Base-by-base conservation (phyloP, 768 basidiomycete genomes). In the Kwoniella mangroviensis region DNA sequence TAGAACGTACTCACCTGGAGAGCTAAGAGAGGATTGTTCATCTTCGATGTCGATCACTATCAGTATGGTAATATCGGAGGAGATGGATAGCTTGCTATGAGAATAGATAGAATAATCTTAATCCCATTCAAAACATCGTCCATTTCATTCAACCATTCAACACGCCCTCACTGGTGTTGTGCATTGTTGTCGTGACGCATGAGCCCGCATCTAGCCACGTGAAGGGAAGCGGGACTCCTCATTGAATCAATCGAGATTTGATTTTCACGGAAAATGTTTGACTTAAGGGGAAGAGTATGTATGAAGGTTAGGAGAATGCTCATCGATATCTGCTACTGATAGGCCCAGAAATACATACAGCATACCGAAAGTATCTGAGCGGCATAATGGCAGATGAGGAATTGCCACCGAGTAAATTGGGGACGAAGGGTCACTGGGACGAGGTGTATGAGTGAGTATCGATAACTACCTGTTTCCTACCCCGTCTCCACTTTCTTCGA, bases 341-440 rank as follows among this genome's bases (percentile, higher is more conserved):
- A 5, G 34, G 6, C 1, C 34, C 9, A 4, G 9, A 34, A 34
- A 5, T 7, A 34, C 34, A 26, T 26, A 26, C 4, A 34, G 34
- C 42, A 43, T 43, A 49, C 11, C 6, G 3, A 55, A 55, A 21
- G 3, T 12, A 1, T 1, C 9, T 34, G 54, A 22, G 22, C 4
- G 4, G 17, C 52, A 52, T 4, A 22, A 76, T 76, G 72, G 57
- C 68, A 34, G 80, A 76, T 1, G 82, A 83, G 42, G 82, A 83
- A 68, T 75, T 79, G 41, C 82, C 83, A 13, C 79, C 82, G 0
- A 80, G 78, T 34, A 79, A 79, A 58, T 71, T 84, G 10, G 84
- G 84, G 0, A 84, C 84, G 5, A 82, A 83, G 63, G 73, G 76
- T 2, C 82, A 84, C 66, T 84, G 84, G 84, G 82, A 84, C 59